These are phyloP conservation scores for Acacia acuminata DNA, from an alignment of 306 rosid genomes.

Conservation along the genomic window DNA sequence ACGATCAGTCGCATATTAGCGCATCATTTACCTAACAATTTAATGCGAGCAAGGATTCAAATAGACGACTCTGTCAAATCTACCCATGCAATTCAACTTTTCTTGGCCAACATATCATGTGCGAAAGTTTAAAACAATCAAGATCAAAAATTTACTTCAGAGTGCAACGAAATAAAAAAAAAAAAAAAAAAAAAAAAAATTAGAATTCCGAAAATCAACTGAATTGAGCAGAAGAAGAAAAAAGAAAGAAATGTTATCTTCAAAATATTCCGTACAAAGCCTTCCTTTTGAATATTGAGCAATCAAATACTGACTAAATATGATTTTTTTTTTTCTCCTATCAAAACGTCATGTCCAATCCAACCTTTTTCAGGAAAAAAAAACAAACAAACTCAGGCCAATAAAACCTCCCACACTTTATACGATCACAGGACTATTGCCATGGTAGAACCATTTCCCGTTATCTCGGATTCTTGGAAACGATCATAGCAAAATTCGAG, in stretches of 20 bases:
- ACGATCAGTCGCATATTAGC: not conserved
- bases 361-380: not conserved
- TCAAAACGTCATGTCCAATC: slow-evolving; percentile 25
- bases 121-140: not conserved
- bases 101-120: slow-evolving; percentile 27
- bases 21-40: not conserved
- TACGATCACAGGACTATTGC: slow-evolving; percentile 7
- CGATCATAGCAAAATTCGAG: slow-evolving; percentile 37
- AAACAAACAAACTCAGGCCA: slow-evolving; percentile 1
- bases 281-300: not conserved
- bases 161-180: slow-evolving; percentile 18
- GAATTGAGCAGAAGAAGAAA: not conserved
- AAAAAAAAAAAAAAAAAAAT: not conserved
- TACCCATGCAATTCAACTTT: slow-evolving; percentile 30
- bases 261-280: slow-evolving; percentile 15
- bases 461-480: slow-evolving; percentile 27
- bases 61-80: slow-evolving; percentile 12
- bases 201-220: not conserved
- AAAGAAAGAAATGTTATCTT: not conserved
- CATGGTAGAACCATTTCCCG: slow-evolving; percentile 10
- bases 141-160: slow-evolving; percentile 22
- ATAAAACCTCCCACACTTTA: not conserved
- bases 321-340: not conserved
- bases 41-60: slow-evolving; percentile 17
- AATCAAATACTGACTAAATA: slow-evolving; percentile 2